These are phyloP conservation scores for Bryoglossum gracile DNA, from an alignment of 495 filamentous ascomycete species.

Conservation along the genomic window DNA sequence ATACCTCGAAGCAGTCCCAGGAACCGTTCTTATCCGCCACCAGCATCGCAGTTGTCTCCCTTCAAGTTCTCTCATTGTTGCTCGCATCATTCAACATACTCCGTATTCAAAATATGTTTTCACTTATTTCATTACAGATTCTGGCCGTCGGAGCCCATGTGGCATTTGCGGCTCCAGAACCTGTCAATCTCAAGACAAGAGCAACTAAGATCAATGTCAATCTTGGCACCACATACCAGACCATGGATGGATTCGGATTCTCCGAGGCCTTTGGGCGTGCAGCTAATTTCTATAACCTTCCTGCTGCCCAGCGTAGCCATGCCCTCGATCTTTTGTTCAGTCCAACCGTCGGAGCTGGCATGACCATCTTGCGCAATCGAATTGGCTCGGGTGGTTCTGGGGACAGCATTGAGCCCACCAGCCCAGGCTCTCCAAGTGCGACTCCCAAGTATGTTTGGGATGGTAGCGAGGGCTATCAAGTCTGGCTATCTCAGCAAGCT, in stretches of 20 bases:
- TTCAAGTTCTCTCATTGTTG: too few species aligned
- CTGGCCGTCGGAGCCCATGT: too few species aligned
- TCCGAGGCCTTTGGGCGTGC: slow-evolving; percentile 46
- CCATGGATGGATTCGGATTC: slow-evolving; percentile 41
- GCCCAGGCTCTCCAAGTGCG: slow-evolving; percentile 29
- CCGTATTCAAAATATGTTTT: too few species aligned
- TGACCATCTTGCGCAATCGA: slow-evolving; percentile 47
- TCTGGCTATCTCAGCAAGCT: slow-evolving; percentile 44
- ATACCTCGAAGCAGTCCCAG: too few species aligned
- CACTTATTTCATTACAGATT: too few species aligned
- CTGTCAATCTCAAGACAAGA: too few species aligned
- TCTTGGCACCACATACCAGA: slow-evolving; percentile 27
- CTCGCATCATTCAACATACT: too few species aligned
- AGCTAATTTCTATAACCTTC: slow-evolving; percentile 31
- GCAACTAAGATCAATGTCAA: slow-evolving; percentile 30
- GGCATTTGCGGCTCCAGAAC: too few species aligned
- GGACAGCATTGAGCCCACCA: slow-evolving; percentile 36
- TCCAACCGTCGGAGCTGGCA: slow-evolving; percentile 39
- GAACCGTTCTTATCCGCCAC: too few species aligned
- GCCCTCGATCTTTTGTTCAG: slow-evolving; percentile 44
- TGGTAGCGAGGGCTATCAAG: slow-evolving; percentile 38
- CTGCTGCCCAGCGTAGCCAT: slow-evolving; percentile 24
- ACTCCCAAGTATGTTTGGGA: slow-evolving; percentile 39
- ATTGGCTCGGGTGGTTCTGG: slow-evolving; percentile 34
- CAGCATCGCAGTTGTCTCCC: too few species aligned